Evolutionary conservation across 2,329 filamentous ascomycete genomes (phyloP), one percentile per base, ranked within the genome.

Genomic region (Aspergillus sergii): DNA sequence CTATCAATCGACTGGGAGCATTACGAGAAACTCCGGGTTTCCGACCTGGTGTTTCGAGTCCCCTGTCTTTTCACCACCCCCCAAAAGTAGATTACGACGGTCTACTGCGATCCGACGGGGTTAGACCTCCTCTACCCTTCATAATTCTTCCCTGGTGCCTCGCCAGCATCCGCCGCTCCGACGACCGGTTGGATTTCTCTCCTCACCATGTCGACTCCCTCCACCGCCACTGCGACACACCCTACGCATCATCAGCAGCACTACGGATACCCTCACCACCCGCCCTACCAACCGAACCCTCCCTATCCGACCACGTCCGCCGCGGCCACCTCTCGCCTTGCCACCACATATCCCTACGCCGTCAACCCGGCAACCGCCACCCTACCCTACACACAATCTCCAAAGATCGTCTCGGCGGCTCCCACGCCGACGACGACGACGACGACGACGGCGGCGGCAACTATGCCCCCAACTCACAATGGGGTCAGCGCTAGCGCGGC

Each of bases 161-260:
- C 64, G 59, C 64, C 60, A 59, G 57, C 60, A 56, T 62, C 66
- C 64, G 63, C 68, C 67, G 69, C 69, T 74, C 69, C 66, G 69
- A 68, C 71, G 65, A 72, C 71, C 73, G 69, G 68, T 67, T 60
- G 68, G 65, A 68, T 65, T 68, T 60, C 62, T 66, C 64, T 59
- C 62, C 73, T 68, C 73, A 76, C 68, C 78, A 94, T 94, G 91
- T 94, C 91, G 84, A 93, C 91, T 71, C 91, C 91, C 70, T 92
- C 91, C 66, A 91, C 89, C 74, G 89, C 89, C 73, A 91, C 89
- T 77, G 89, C 89, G 74, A 90, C 89, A 70, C 84, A 92, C 75
- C 88, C 89, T 76, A 87, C 86, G 73, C 88, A 89, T 78, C 86
- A 69, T 67, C 73, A 61, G 54, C 85, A 86, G 66, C 85, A 85